Base-by-base conservation (phyloP, 1,139 yeast genomes). In the Candida pseudoviswanathii region DNA sequence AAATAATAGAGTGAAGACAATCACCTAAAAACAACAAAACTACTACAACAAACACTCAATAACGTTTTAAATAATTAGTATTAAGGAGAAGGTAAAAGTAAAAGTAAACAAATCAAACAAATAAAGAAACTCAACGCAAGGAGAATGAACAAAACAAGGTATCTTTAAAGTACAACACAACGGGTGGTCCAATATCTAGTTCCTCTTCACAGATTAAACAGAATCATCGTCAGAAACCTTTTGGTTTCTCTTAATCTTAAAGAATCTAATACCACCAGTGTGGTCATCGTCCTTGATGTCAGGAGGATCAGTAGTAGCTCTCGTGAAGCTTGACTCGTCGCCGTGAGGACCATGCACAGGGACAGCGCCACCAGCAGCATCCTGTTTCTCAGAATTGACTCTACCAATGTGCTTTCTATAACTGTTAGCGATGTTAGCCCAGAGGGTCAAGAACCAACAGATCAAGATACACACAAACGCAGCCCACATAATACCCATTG, bases 401-500 rank as follows among this genome's bases (percentile, higher is more conserved):
- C 68, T 67, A 45, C 59, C 62, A 58, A 73, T 66, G 64, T 79
- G 82, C 55, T 69, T 72, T 55, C 63, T 71, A 68, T 78, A 80
- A 43, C 80, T 73, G 50, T 70, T 70, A 51, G 74, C 70, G 51
- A 82, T 71, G 53, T 78, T 72, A 52, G 83, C 75, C 54, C 80
- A 77, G 66, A 86, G 82, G 34, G 82, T 69, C 59, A 80, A 68
- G 64, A 82, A 68, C 71, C 80, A 82, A 43, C 82, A 73, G 50
- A 84, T 58, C 21, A 82, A 57, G 50, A 82, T 65, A 56, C 77
- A 67, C 7, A 77, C 86, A 48, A 83, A 80, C 22, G 89, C 72
- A 45, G 90, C 86, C 95, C 95, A 86, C 21, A 84, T 66, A 52
- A 86, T 63, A 60, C 87, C 92, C 66, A 83, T 66, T 59, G 81